These are phyloP conservation scores for Capsicum rhomboideum DNA, from an alignment of 257 asterid species.

Conservation along the genomic window DNA sequence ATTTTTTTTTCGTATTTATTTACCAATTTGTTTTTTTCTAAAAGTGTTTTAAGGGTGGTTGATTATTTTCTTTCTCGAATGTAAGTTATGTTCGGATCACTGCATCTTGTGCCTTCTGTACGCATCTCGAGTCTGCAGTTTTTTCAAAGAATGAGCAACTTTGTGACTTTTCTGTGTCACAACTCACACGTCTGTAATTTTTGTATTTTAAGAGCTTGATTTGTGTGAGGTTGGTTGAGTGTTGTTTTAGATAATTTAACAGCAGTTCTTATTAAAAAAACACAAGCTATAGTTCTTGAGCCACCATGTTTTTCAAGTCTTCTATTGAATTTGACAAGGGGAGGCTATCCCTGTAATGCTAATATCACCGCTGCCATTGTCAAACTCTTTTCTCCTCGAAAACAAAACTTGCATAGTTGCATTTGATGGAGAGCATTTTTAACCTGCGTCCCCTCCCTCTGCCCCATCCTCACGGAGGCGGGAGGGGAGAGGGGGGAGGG, in stretches of 20 bases:
- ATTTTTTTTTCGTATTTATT: neutral
- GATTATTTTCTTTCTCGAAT: neutral
- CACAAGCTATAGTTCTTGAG: slow-evolving; percentile 17
- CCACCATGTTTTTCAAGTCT: neutral
- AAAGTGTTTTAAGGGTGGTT: neutral
- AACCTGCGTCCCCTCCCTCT: too few species aligned
- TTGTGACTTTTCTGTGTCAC: neutral
- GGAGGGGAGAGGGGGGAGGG: too few species aligned
- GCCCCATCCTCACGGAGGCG: too few species aligned
- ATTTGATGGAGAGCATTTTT: neutral
- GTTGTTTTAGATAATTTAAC: neutral
- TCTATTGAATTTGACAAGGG: neutral
- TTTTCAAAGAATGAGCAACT: neutral
- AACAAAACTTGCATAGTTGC: neutral
- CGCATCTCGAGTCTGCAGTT: neutral
- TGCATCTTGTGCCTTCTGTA: neutral
- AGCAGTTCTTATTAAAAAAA: neutral
- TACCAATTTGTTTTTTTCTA: neutral
- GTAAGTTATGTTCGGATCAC: neutral
- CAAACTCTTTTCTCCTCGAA: too few species aligned
- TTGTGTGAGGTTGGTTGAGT: neutral
- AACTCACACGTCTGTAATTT: neutral
- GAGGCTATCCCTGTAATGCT: neutral
- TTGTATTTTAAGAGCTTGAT: neutral
- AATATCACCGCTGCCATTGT: neutral